Evolutionary conservation across 169 alveolate species (phyloP), one percentile per base, ranked within the genome.

Genomic region (Cryptosporidium viatorum): DNA sequence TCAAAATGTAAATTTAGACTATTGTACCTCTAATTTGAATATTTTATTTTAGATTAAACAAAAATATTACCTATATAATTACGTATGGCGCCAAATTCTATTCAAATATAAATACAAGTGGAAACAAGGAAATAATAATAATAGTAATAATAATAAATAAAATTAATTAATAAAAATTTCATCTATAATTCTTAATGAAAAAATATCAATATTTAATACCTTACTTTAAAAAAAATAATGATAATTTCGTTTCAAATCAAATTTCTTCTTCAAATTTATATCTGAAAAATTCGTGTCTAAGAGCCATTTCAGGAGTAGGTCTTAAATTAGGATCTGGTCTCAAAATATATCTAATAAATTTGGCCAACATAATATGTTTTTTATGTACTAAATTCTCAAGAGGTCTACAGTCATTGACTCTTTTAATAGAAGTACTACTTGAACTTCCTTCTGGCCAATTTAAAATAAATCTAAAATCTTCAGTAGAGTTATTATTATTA

Each of bases 261-360:
- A 80, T 80, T 52, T 80, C 89, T 37, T 80, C 89, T 29, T 60
- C 74, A 52, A 80, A 80, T 80, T 80, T 59, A 62, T 35, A 41
- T 80, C 68, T 91, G 58, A 96, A 92, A 74, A 96, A 95, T 80
- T 94, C 94, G 84, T 96, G 98, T 69, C 91, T 86, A 87, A 96
- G 84, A 45, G 97, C 96, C 85, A 94, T 96, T 68, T 91, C 93
- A 9, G 98, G 97, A 6, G 97, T 87, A 2, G 98, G 96, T 23
- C 98, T 92, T 86, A 52, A 85, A 59, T 73, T 68, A 59, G 97
- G 96, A 73, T 96, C 97, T 21, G 94, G 91, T 71, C 93, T 93
- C 91, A 96, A 74, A 48, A 96, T 69, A 75, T 85, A 93, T 52
- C 95, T 91, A 51, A 95, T 93, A 65, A 96, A 96, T 21, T 95